Percentiles rank a stretch among this genome's conserved stretches.
These are phyloP conservation scores for Phytophthora megakarya DNA, from an alignment of 352 stramenopile species.

Conservation along the genomic window DNA sequence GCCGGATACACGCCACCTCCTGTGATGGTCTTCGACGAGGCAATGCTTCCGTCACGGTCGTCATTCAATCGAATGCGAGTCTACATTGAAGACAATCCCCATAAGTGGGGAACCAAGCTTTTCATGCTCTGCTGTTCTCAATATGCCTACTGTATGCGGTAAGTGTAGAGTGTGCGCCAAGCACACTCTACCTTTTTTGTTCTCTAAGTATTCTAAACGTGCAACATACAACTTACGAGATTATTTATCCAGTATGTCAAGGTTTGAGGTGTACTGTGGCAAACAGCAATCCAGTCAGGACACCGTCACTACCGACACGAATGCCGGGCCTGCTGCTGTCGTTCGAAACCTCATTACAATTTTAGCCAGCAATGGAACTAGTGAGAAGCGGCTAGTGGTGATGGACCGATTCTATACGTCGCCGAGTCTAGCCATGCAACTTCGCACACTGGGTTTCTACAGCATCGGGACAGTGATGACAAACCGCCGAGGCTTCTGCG, in stretches of 20 bases:
- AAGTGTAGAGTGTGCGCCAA: neutral
- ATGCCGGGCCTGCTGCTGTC: neutral
- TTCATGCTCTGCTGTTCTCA: slow-evolving; percentile 7
- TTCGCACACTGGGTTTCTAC: neutral
- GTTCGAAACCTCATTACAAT: neutral
- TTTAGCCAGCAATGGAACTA: neutral
- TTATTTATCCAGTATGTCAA: neutral
- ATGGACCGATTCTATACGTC: neutral
- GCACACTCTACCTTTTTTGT: slow-evolving; percentile 5
- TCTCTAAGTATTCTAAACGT: slow-evolving; percentile 1
- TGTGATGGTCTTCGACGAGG: no score
- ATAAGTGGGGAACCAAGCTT: slow-evolving; percentile 8
- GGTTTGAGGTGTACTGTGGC: slow-evolving; percentile 5
- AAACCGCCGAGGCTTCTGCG: neutral
- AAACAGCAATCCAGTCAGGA: neutral
- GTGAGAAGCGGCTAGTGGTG: neutral
- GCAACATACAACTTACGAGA: neutral
- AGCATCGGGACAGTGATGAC: neutral
- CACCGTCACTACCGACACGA: neutral
- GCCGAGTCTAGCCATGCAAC: neutral
- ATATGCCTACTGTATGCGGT: neutral
- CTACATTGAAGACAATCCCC: neutral
- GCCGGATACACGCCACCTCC: no score
- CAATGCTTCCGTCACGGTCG: no score
- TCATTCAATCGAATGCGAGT: neutral